These are phyloP conservation scores for Calocera viscosa DNA, from an alignment of 768 basidiomycete genomes.

Conservation along the genomic window DNA sequence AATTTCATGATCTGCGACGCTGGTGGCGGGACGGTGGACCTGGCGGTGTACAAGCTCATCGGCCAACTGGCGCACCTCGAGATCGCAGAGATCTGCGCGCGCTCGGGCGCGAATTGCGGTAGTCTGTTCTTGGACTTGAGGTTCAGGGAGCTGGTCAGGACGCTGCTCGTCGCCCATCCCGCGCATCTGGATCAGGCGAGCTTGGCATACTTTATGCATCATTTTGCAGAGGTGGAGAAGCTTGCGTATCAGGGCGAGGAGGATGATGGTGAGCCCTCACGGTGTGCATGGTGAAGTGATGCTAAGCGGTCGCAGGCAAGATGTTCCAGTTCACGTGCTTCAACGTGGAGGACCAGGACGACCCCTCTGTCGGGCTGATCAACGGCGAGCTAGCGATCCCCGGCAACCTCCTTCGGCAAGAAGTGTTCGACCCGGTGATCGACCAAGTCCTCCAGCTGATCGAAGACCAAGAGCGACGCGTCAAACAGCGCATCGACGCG, in stretches of 20 bases:
- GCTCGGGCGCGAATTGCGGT: conserved; percentile 78
- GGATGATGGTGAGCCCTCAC: conserved; percentile 52
- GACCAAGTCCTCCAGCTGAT: conserved; percentile 66
- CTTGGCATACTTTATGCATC: conserved; percentile 69
- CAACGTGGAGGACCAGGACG: conserved; percentile 68
- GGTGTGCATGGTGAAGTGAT: conserved; percentile 13
- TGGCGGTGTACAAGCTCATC: conserved; percentile 49
- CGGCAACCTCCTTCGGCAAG: conserved; percentile 60
- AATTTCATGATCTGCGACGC: conserved; percentile 89
- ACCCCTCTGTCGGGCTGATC: conserved; percentile 62
- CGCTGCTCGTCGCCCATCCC: conserved; percentile 68
- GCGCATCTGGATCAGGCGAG: conserved; percentile 71
- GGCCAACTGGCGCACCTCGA: conserved; percentile 71
- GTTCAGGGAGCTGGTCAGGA: conserved; percentile 69
- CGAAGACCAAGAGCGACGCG: conserved; percentile 56
- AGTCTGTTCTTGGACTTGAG: conserved; percentile 78
- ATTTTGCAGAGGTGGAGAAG: conserved; percentile 83
- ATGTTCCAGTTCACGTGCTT: conserved; percentile 86
- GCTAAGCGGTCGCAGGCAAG: conserved; percentile 55
- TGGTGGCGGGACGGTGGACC: conserved; percentile 65
- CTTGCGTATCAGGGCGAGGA: conserved; percentile 54
- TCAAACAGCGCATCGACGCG: conserved; percentile 65
- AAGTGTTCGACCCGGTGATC: conserved; percentile 83
- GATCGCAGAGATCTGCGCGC: conserved; percentile 80
- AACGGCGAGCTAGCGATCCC: conserved; percentile 78